Evolutionary conservation across 2,329 filamentous ascomycete genomes (phyloP).

Genomic region (Sclerotinia borealis): DNA sequence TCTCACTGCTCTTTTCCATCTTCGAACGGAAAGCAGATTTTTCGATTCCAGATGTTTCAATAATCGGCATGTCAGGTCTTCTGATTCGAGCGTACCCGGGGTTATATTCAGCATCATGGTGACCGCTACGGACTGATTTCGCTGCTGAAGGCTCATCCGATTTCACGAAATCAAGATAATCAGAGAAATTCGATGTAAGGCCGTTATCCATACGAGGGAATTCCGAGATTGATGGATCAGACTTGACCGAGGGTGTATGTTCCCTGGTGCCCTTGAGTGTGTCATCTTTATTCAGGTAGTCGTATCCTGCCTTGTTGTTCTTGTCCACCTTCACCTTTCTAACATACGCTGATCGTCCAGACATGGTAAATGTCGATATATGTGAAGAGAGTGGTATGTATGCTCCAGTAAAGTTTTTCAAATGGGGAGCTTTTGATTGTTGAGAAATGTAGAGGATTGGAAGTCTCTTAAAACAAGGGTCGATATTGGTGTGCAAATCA

Average conservation of each 20-base stretch:
- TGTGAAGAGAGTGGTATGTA: neutral
- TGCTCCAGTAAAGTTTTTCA: neutral
- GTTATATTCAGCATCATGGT: neutral
- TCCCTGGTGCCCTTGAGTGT: neutral
- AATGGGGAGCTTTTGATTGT: neutral
- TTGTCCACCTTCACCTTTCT: conserved; percentile 50
- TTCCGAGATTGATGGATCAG: conserved; percentile 3
- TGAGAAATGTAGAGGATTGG: neutral
- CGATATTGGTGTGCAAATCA: neutral
- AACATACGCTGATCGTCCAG: conserved; percentile 49
- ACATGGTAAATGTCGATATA: conserved; percentile 37
- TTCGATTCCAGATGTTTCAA: conserved; percentile 11
- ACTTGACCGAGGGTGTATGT: neutral
- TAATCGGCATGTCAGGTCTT: conserved; percentile 7
- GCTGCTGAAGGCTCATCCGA: neutral
- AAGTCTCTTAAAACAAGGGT: neutral
- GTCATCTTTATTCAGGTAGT: conserved; percentile 7
- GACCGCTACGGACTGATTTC: neutral
- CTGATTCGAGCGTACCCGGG: conserved; percentile 9
- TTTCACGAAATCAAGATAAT: neutral
- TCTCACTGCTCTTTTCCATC: conserved; percentile 10
- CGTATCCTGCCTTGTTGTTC: conserved; percentile 11
- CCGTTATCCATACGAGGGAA: neutral
- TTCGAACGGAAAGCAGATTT: conserved; percentile 5
- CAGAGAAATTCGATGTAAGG: neutral